Evolutionary conservation across 1,284 basidiomycete genomes (phyloP).

Genomic region (Rhodotorula sp.): DNA sequence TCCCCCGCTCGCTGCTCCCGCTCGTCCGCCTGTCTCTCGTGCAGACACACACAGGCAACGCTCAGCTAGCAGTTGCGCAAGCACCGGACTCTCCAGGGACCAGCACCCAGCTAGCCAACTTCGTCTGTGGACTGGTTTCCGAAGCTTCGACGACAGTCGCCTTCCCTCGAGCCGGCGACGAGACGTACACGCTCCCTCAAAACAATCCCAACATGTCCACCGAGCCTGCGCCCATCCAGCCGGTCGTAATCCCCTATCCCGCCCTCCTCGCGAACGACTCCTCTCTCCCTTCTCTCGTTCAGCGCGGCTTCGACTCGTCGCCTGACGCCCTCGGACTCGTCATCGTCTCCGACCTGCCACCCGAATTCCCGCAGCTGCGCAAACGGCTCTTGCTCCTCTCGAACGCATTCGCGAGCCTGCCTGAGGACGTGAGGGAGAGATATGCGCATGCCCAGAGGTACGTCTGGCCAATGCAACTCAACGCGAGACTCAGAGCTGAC

Average conservation of each 20-base stretch:
- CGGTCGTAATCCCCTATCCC: slow-evolving; percentile 26
- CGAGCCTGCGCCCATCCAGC: slow-evolving; percentile 4
- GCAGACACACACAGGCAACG: no score
- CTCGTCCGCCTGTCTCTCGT: no score
- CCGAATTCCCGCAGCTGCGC: slow-evolving; percentile 62
- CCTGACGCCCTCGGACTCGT: slow-evolving; percentile 41
- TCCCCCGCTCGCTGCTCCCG: no score
- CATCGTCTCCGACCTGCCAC: slow-evolving; percentile 64
- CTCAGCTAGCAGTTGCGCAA: no score
- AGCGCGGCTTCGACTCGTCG: slow-evolving; percentile 39
- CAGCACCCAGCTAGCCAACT: no score
- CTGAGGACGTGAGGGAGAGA: slow-evolving; percentile 64
- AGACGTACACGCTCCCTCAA: neutral
- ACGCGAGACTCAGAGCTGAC: no score
- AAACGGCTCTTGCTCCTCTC: slow-evolving; percentile 65
- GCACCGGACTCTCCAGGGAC: no score
- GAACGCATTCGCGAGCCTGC: slow-evolving; percentile 70
- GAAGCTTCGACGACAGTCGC: no score
- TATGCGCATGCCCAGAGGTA: slow-evolving; percentile 52
- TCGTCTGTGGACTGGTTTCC: no score
- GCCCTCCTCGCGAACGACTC: slow-evolving; percentile 16
- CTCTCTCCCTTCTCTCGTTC: slow-evolving; percentile 20
- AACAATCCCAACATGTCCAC: neutral
- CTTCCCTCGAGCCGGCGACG: no score
- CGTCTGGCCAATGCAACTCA: neutral